Evolutionary conservation across 2,329 filamentous ascomycete species (phyloP).

Genomic region (Pseudocercospora macadamiae): DNA sequence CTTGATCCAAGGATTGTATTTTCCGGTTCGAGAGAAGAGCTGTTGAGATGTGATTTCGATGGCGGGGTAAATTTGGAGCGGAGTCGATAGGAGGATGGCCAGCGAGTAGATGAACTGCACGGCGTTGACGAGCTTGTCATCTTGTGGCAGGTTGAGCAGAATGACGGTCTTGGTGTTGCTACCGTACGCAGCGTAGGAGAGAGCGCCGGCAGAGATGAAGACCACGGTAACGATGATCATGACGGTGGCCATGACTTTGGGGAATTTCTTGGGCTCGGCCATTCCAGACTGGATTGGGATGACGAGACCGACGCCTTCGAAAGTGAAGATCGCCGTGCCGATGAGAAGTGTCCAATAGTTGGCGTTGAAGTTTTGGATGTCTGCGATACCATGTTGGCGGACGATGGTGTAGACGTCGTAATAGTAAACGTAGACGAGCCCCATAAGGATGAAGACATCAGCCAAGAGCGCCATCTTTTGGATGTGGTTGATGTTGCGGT

Average conservation of each 20-base stretch:
- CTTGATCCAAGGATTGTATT: conserved; percentile 98
- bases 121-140: conserved; percentile 90
- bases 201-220: conserved; percentile 86
- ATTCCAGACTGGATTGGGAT: conserved; percentile 98
- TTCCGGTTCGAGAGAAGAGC: conserved; percentile 89
- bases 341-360: conserved; percentile 97
- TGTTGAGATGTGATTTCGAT: conserved; percentile 96
- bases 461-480: conserved; percentile 92
- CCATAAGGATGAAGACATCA: conserved; percentile 90
- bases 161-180: conserved; percentile 96
- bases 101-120: conserved; percentile 98
- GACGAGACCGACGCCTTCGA: conserved; percentile 95
- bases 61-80: conserved; percentile 94
- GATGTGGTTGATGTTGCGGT: conserved; percentile 96
- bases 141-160: conserved; percentile 92
- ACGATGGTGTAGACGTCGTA: conserved; percentile 87
- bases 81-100: conserved; percentile 93
- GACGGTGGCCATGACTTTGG: conserved; percentile 80
- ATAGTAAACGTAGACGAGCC: conserved; percentile 92
- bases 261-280: conserved; percentile 88
- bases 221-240: conserved; percentile 95
- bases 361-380: conserved; percentile 88
- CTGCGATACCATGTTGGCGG: conserved; percentile 71
- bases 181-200: conserved; percentile 95
- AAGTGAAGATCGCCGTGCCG: conserved; percentile 97